Conservation (phyloP, 495 filamentous ascomycete species). For the Aspergillus baeticus region DNA sequence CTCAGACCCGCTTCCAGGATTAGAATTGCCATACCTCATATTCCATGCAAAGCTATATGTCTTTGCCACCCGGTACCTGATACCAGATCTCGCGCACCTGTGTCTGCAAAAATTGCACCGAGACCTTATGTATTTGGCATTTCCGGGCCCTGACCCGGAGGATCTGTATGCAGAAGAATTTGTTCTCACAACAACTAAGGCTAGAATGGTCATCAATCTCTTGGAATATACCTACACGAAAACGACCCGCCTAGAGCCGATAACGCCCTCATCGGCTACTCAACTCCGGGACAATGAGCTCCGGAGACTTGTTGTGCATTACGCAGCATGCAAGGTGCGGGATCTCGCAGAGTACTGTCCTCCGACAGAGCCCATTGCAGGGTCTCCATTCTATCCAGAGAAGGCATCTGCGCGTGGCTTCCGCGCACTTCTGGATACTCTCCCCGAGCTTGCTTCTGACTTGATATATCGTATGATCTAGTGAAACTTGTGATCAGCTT, state of each 20-base stretch:
- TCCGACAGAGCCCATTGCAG: slow-evolving; percentile 28
- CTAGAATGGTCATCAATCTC: slow-evolving; percentile 40
- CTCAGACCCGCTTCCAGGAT: slow-evolving; percentile 13
- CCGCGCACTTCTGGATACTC: slow-evolving; percentile 37
- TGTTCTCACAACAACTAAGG: slow-evolving; percentile 27
- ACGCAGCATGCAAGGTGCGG: slow-evolving; percentile 45
- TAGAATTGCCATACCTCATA: slow-evolving; percentile 38
- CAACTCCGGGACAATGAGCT: slow-evolving; percentile 47
- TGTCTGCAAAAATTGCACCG: slow-evolving; percentile 43
- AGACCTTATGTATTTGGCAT: slow-evolving; percentile 33
- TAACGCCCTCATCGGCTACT: slow-evolving; percentile 41
- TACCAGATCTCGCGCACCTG: slow-evolving; percentile 43
- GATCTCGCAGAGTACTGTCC: slow-evolving; percentile 39
- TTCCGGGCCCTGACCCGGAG: slow-evolving; percentile 23
- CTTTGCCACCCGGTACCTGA: slow-evolving; percentile 45
- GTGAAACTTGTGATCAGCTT: slow-evolving; percentile 14
- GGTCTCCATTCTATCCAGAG: slow-evolving; percentile 24
- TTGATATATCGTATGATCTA: slow-evolving; percentile 50
- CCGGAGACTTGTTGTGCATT: slow-evolving; percentile 42
- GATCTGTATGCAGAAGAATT: slow-evolving; percentile 16
- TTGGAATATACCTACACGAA: slow-evolving; percentile 43
- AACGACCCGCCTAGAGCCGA: slow-evolving; percentile 44
- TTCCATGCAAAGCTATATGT: slow-evolving; percentile 51
- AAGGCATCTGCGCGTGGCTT: slow-evolving; percentile 30
- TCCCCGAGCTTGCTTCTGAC: slow-evolving; percentile 45